A percentile compares a stretch with the other conserved stretches of the same genome.
Evolutionary conservation across 768 basidiomycete genomes (phyloP).

Genomic region (Hysterangium stoloniferum): DNA sequence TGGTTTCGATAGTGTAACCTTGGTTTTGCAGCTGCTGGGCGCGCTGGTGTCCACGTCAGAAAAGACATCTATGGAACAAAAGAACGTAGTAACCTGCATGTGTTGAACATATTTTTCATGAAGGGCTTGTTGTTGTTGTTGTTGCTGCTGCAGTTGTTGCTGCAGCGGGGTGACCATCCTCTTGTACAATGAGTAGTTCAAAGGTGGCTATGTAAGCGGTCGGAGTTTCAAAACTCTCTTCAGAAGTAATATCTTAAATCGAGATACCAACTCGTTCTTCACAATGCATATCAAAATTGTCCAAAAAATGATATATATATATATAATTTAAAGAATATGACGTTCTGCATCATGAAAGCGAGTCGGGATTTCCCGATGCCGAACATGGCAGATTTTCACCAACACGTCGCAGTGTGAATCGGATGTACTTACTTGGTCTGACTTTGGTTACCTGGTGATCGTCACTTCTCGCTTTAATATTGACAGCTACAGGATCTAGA

Average conservation of each 20-base stretch:
- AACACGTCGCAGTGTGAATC: background rate
- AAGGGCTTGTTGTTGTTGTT: background rate
- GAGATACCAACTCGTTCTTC: no score
- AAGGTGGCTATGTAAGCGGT: conserved; percentile 1
- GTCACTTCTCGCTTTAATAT: no score
- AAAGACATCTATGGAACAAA: background rate
- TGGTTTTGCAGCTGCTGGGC: conserved; percentile 34
- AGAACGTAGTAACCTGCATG: conserved; percentile 9
- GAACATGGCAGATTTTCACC: background rate
- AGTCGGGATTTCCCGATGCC: background rate
- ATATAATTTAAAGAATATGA: background rate
- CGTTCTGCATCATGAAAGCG: background rate
- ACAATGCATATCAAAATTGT: no score
- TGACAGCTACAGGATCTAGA: no score
- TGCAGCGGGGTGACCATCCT: conserved; percentile 12
- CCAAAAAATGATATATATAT: background rate
- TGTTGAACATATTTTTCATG: conserved; percentile 9
- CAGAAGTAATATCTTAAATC: background rate
- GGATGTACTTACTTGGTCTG: no score
- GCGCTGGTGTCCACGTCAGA: conserved; percentile 26
- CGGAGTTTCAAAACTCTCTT: conserved; percentile 5
- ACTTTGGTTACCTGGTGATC: no score
- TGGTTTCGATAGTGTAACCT: conserved; percentile 39
- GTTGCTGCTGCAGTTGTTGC: conserved; percentile 4
- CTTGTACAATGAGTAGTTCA: conserved; percentile 1